Evolutionary conservation across 257 asterid species (phyloP).

Genomic region (Ilex asprella): DNA sequence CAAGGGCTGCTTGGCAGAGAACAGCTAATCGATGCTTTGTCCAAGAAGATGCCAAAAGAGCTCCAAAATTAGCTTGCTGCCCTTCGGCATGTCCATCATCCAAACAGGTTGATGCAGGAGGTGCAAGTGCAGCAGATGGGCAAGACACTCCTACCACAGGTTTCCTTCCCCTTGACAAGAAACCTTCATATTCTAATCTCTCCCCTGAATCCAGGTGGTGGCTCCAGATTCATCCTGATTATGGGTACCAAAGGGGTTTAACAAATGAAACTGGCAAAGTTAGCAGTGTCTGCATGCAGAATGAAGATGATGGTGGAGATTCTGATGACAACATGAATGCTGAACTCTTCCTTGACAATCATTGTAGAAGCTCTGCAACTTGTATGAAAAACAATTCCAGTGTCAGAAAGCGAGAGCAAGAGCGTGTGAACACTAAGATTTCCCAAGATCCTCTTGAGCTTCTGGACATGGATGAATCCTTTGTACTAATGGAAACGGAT

Average conservation of each 20-base stretch:
- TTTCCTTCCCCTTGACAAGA: conserved; percentile 32
- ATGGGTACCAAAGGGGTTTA: conserved; percentile 33
- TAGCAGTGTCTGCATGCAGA: conserved; percentile 15
- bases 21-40: conserved; percentile 77
- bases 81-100: conserved; percentile 42
- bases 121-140: conserved; percentile 20
- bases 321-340: conserved; percentile 18
- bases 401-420: conserved; percentile 15
- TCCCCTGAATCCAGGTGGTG: conserved; percentile 82
- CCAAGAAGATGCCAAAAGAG: conserved; percentile 91
- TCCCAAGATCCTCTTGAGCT: conserved; percentile 13
- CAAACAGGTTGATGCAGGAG: conserved; percentile 36
- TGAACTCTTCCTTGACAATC: conserved; percentile 10
- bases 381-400: conserved; percentile 21
- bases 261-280: conserved; percentile 24
- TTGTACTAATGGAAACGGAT: conserved; percentile 19
- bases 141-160: conserved; percentile 32
- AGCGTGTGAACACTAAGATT: conserved; percentile 10
- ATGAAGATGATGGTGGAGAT: conserved; percentile 18
- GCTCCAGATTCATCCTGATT: conserved; percentile 57
- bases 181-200: conserved; percentile 41
- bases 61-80: conserved; percentile 84
- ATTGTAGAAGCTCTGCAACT: neutral
- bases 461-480: conserved; percentile 18
- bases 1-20: conserved; percentile 85